Evolutionary conservation across 139 green algal species (phyloP), one percentile per base, ranked within the genome.

Genomic region (Chlamydomonas eustigma): DNA sequence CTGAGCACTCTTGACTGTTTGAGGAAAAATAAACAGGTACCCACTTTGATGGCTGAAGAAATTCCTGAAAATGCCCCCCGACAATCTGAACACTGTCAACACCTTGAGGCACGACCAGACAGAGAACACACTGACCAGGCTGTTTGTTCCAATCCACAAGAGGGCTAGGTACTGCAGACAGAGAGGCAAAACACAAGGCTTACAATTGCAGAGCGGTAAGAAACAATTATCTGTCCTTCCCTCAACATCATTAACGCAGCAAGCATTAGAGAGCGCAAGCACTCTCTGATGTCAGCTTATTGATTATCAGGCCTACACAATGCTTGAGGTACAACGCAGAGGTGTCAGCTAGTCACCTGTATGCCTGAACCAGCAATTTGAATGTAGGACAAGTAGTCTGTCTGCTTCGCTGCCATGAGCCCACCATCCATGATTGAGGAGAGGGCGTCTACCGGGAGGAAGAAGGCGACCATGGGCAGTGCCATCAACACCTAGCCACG

Each of bases 381-480:
- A 0, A 82, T 75, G 30, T 68, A 74, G 3, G 78, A 84, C 44
- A 88, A 75, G 64, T 75, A 80, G 67, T 85, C 80, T 22, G 82
- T 84, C 76, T 88, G 82, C 38, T 83, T 81, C 31, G 85, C 80
- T 1, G 85, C 85, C 33, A 90, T 80, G 28, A 90, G 58, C 0
- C 74, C 79, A 2, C 85, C 85, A 51, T 90, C 85, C 78, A 87
- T 78, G 39, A 90, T 88, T 39, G 73, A 80, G 0, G 78, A 80
- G 0, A 51, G 80, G 1, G 85, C 85, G 65, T 90, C 85, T 1
- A 88, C 18, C 0, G 85, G 80, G 65, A 90, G 84, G 50, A 82
- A 81, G 2, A 71, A 0, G 50, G 52, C 74, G 0, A 90, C 64
- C 37, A 90, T n/a, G 22, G 85, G 85, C 52, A 90, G 73, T 2